phyloP scores from a whole-genome alignment of 768 basidiomycete species.

The Leccinum longicurvipes region DNA sequence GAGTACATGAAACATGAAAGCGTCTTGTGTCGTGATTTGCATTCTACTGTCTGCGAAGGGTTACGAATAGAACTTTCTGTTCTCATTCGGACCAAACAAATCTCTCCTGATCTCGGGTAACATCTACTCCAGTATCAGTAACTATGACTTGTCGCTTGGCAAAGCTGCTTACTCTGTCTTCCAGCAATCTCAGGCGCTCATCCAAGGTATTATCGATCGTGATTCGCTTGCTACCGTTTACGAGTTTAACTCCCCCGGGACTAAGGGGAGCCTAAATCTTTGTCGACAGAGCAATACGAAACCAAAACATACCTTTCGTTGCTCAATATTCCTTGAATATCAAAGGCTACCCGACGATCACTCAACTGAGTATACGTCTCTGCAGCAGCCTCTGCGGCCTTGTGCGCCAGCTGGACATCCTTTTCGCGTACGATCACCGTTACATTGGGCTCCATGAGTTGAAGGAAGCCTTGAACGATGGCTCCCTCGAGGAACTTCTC shows the following conservation, averaged over 20 bases:
- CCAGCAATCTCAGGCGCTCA: slow-evolving; percentile 82
- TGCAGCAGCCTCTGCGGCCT: slow-evolving; percentile 64
- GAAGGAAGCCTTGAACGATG: slow-evolving; percentile 82
- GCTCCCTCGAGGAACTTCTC: slow-evolving; percentile 78
- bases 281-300: neutral
- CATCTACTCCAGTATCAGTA: slow-evolving; percentile 59
- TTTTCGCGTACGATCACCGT: slow-evolving; percentile 64
- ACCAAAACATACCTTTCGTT: slow-evolving; percentile 58
- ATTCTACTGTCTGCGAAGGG: neutral
- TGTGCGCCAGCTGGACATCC: slow-evolving; percentile 58
- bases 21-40: too few species aligned
- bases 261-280: slow-evolving; percentile 34
- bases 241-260: slow-evolving; percentile 81
- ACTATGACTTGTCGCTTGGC: neutral
- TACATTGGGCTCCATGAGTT: slow-evolving; percentile 72
- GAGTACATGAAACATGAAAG: too few species aligned
- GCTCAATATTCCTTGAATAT: slow-evolving; percentile 56
- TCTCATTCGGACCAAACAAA: slow-evolving; percentile 86
- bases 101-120: slow-evolving; percentile 89
- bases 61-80: slow-evolving; percentile 86
- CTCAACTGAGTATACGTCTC: slow-evolving; percentile 73
- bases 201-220: slow-evolving; percentile 93
- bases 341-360: slow-evolving; percentile 58
- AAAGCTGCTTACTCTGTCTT: slow-evolving; percentile 70
- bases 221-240: slow-evolving; percentile 72